Base-by-base conservation (phyloP, 192 early-diverging fungal species). In the Chytriomyces hyalinus region DNA sequence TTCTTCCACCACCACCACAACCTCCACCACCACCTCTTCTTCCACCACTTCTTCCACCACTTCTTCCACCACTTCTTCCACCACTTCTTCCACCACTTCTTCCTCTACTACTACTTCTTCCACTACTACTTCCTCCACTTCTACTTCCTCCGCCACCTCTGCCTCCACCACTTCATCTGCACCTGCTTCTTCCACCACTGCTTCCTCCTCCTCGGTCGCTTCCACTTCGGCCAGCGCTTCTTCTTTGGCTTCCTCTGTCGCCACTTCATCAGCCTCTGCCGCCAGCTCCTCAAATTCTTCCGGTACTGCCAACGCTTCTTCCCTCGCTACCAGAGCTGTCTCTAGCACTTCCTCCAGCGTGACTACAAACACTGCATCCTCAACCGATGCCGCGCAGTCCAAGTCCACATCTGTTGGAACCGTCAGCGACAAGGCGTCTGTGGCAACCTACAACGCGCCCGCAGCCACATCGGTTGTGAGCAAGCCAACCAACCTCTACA, bases 61-160 rank as follows among this genome's bases (percentile, higher is more conserved):
- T 65, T 15, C 64, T 24, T 26, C 64, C 13, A 67, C 49, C 6
- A 57, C 64, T 22, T 20, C 65, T 62, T 24, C 48, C n/a, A 47
- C 49, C 6, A 11, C 65, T 24, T 17, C 51, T 36, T 53, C 75
- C 20, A 9, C 64, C 10, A 49, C 22, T 51, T 9, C 43, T 36
- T 9, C 51, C 44, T 3, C 24, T 15, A 65, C 15, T 13, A 26
- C 24, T 15, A 65, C 15, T 13, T 65, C 24, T 1, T 65, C 13
- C 13, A 4, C 22, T 2, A n/a, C 57, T 5, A 17, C 22, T n/a
- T 60, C 57, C 4, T 60, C 17, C 15, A 4, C 60, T 45, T 47
- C 68, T 36, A 28, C 57, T 57, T 8, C 67, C 57, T 6, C 68
- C 9, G 10, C 60, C 59, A 50, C 47, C 26, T 43, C 74, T 48